Percentiles rank a stretch among this genome's conserved stretches.
phyloP scores from a whole-genome alignment of 768 basidiomycete species.

The Hemileccinum impolitum region DNA sequence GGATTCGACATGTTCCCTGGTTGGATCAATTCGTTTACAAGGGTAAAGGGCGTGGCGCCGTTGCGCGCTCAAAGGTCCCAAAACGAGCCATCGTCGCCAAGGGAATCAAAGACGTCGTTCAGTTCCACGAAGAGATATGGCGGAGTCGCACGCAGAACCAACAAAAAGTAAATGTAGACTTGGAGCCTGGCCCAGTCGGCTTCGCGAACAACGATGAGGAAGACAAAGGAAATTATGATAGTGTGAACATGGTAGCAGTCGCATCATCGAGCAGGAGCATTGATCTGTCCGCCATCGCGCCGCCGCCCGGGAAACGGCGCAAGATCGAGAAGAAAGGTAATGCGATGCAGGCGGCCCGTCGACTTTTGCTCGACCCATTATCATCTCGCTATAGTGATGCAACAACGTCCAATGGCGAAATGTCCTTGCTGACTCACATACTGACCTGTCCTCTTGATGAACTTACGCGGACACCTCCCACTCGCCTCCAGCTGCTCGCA shows the following conservation, averaged over 20 bases:
- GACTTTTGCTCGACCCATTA: constrained; percentile 60
- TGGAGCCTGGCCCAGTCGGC: constrained; percentile 36
- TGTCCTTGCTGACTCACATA: constrained; percentile 49
- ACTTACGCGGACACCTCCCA: constrained; percentile 38
- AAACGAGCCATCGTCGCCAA: constrained; percentile 65
- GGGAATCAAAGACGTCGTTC: constrained; percentile 65
- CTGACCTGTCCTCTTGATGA: constrained; percentile 43
- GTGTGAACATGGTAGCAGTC: constrained; percentile 1
- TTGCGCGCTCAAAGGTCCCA: constrained; percentile 56
- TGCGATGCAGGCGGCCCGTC: constrained; percentile 45
- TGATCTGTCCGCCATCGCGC: neutral
- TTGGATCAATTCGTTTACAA: constrained; percentile 51
- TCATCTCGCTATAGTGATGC: constrained; percentile 25
- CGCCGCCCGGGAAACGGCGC: constrained; percentile 29
- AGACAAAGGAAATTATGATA: constrained; percentile 24
- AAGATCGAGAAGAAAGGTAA: constrained; percentile 23
- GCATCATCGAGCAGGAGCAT: constrained; percentile 9
- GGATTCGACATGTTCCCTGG: constrained; percentile 72
- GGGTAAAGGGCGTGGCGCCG: constrained; percentile 27
- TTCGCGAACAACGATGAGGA: constrained; percentile 32
- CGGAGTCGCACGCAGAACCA: constrained; percentile 35
- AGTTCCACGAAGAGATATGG: constrained; percentile 65
- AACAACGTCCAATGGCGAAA: constrained; percentile 10
- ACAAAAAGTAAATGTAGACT: constrained; percentile 35
- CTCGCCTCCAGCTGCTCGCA: constrained; percentile 64